phyloP scores from a whole-genome alignment of 2,329 filamentous ascomycete species.

The Uncinocarpus reesii region DNA sequence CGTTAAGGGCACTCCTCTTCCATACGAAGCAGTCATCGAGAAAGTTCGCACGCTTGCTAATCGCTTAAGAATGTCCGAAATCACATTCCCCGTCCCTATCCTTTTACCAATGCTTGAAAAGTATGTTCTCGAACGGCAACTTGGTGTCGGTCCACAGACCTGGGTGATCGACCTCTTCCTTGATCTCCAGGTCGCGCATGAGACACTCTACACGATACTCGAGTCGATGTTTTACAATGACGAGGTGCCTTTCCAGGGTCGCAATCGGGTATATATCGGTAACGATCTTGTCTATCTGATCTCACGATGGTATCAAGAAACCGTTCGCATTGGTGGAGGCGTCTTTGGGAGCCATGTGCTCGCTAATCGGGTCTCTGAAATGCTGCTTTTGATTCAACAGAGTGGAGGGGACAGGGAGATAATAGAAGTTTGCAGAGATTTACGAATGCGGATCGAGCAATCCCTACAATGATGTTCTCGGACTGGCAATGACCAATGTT shows the following conservation, averaged over 20 bases:
- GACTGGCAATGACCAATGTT: too few relatives aligned
- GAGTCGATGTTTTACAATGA: slow-evolving; percentile 59
- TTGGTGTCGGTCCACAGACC: slow-evolving; percentile 38
- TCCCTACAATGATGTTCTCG: slow-evolving; percentile 12
- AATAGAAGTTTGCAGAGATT: slow-evolving; percentile 32
- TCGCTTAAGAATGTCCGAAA: slow-evolving; percentile 47
- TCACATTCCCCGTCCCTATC: slow-evolving; percentile 44
- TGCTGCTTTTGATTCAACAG: slow-evolving; percentile 38
- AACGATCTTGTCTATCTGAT: slow-evolving; percentile 54
- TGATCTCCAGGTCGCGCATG: slow-evolving; percentile 51
- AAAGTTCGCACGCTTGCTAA: slow-evolving; percentile 49
- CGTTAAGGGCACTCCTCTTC: slow-evolving; percentile 32
- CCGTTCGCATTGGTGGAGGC: slow-evolving; percentile 43
- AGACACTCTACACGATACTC: slow-evolving; percentile 51
- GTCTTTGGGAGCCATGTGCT: slow-evolving; percentile 53
- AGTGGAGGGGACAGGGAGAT: slow-evolving; percentile 33
- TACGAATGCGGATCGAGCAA: slow-evolving; percentile 32
- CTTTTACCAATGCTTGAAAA: slow-evolving; percentile 48
- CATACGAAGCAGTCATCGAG: slow-evolving; percentile 42
- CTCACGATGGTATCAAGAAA: slow-evolving; percentile 51
- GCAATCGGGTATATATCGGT: slow-evolving; percentile 47
- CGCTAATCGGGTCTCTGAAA: slow-evolving; percentile 39
- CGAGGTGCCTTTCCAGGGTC: slow-evolving; percentile 53
- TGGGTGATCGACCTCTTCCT: slow-evolving; percentile 59
- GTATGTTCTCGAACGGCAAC: slow-evolving; percentile 43